A percentile compares a stretch with the other conserved stretches of the same genome.
These are phyloP conservation scores for Nemania abortiva DNA, from an alignment of 2,329 filamentous ascomycete species.

Conservation along the genomic window DNA sequence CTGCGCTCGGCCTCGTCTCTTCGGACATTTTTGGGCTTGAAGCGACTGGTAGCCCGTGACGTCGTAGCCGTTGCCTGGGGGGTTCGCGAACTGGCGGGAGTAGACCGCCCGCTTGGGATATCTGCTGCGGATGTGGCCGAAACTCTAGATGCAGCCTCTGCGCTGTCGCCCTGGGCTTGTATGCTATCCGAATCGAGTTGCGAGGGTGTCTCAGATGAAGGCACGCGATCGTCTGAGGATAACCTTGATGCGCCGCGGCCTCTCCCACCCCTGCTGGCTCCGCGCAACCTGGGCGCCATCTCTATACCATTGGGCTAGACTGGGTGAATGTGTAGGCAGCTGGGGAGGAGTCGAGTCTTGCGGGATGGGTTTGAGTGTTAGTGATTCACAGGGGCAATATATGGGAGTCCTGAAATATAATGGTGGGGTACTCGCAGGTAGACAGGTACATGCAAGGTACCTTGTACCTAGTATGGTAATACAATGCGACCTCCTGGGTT, in stretches of 20 bases:
- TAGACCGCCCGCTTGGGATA: constrained; percentile 29
- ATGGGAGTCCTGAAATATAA: constrained; percentile 6
- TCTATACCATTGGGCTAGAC: constrained; percentile 32
- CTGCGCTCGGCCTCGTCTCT: constrained; percentile 65
- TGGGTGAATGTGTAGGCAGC: constrained; percentile 1
- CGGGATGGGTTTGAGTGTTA: constrained; percentile 4
- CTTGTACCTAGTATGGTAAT: not conserved
- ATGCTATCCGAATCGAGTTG: constrained; percentile 13
- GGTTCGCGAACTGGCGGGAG: constrained; percentile 39
- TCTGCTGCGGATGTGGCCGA: constrained; percentile 25
- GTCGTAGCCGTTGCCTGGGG: constrained; percentile 53
- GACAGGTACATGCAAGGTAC: too few relatives aligned
- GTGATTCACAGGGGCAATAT: constrained; percentile 39
- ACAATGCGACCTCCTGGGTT: too few relatives aligned
- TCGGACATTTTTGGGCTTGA: constrained; percentile 62
- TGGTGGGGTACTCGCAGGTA: constrained; percentile 38
- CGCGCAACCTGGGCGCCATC: constrained; percentile 46
- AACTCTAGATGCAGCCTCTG: constrained; percentile 27
- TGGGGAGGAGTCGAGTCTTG: not conserved
- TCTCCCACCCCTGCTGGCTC: constrained; percentile 41
- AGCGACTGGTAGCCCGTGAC: constrained; percentile 56
- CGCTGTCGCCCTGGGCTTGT: constrained; percentile 4
- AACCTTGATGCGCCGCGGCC: constrained; percentile 34
- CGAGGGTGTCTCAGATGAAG: constrained; percentile 28
- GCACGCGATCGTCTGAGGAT: constrained; percentile 33